Base-by-base conservation (phyloP, 1,139 yeast species). In the Taphrina sp. region DNA sequence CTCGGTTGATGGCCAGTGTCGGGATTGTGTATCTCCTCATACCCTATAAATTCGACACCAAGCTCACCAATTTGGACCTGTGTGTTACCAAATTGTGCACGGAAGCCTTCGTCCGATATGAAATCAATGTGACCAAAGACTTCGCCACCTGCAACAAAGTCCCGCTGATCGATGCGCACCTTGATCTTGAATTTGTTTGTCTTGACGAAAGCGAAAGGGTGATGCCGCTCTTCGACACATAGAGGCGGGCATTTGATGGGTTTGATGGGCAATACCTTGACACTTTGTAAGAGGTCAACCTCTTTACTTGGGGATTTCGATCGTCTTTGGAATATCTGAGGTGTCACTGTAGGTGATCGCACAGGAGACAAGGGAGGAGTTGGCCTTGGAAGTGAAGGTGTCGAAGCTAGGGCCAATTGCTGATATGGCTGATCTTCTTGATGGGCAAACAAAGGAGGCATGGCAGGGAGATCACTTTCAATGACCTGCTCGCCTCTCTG, bases 31-130 rank as follows among this genome's bases (percentile, higher is more conserved):
- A 43, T 38, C 34, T 58, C 60, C 20, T 58, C 60, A 34, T 46
- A 58, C 3, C 60, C 60, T 4, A 58, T 47, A 14, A 58, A 38
- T 16, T 58, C 60, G 17, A 58, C 57, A 12, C 60, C 60, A 8
- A 58, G 53, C 29, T 58, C 60, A 3, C 60, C 60, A 4, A 58
- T 46, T 5, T 28, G 43, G 14, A 52, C 47, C 26, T 58, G 57
- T 12, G 49, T 52, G 2, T 28, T 31, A 24, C 56, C 56, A n/a
- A 53, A 23, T 4, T 37, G 42, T 3, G 45, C 52, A 1, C 45
- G 52, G 23, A 53, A 37, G 16, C 57, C 52, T 23, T 53, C 52
- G 17, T 42, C 52, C 4, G 41, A 33, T 10, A 23, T 29, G 16
- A 53, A 22, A 20, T 44, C 57, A 5, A 53, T 14, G 41, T 53